phyloP scores from a whole-genome alignment of 345 rosid genomes.

The Eucalyptus coolabah region DNA sequence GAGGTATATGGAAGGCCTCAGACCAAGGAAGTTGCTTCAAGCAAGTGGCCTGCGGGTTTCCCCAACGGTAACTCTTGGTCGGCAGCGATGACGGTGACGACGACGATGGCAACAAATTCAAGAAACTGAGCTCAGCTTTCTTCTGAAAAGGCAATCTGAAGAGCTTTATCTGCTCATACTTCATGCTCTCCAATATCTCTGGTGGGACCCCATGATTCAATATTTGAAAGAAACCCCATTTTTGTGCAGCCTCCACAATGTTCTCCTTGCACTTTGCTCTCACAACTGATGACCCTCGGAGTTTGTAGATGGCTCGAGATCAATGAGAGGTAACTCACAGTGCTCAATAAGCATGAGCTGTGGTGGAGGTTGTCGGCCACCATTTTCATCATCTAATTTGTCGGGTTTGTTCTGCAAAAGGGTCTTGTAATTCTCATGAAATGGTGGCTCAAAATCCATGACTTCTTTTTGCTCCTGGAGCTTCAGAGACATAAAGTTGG shows the following conservation, averaged over 20 bases:
- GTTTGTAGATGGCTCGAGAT: slow-evolving; percentile 19
- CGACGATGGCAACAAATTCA: slow-evolving; percentile 2
- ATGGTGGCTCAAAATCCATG: slow-evolving; percentile 17
- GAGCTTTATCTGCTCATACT: slow-evolving; percentile 17
- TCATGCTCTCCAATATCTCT: slow-evolving; percentile 26
- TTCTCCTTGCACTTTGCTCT: slow-evolving; percentile 23
- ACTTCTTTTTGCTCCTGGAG: neutral
- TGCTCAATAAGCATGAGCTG: neutral
- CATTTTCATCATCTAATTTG: neutral
- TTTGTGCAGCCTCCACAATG: slow-evolving; percentile 33
- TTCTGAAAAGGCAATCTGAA: slow-evolving; percentile 37
- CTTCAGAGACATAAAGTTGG: neutral
- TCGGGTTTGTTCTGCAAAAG: neutral
- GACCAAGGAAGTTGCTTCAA: slow-evolving; percentile 52
- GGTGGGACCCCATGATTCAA: slow-evolving; percentile 51
- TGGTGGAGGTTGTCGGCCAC: neutral
- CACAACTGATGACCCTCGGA: neutral
- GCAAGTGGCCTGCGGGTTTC: slow-evolving; percentile 55
- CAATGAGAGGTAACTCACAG: slow-evolving; percentile 41
- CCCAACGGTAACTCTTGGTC: slow-evolving; percentile 50
- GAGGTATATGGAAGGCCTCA: slow-evolving; percentile 58
- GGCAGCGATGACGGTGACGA: neutral
- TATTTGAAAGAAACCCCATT: slow-evolving; percentile 78
- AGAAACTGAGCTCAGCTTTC: slow-evolving; percentile 8
- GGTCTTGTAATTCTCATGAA: slow-evolving; percentile 4